Evolutionary conservation across 2,329 filamentous ascomycete genomes (phyloP).

Genomic region (Exophiala sideris): DNA sequence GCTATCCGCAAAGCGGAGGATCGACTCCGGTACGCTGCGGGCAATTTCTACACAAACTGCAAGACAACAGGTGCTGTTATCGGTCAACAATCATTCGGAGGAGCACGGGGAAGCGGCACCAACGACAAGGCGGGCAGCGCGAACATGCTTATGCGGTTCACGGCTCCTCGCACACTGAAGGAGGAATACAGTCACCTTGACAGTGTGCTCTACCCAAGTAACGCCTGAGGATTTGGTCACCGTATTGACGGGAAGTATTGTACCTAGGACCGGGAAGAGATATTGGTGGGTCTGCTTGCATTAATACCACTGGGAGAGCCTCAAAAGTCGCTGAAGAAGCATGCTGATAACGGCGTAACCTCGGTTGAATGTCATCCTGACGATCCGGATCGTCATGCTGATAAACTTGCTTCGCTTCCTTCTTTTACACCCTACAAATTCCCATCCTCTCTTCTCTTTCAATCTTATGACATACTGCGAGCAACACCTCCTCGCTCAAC

Average conservation of each 20-base stretch:
- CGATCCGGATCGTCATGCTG: no score
- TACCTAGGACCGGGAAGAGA: no score
- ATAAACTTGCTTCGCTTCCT: no score
- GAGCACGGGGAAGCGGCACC: slow-evolving; percentile 52
- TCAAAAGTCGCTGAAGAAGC: no score
- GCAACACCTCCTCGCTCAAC: neutral
- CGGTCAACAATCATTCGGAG: slow-evolving; percentile 57
- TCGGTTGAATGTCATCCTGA: no score
- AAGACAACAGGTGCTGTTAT: slow-evolving; percentile 57
- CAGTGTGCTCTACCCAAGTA: slow-evolving; percentile 26
- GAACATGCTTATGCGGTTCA: slow-evolving; percentile 50
- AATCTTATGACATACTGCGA: no score
- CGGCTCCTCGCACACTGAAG: slow-evolving; percentile 53
- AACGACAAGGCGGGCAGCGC: slow-evolving; percentile 57
- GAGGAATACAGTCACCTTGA: slow-evolving; percentile 44
- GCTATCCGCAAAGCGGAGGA: slow-evolving; percentile 52
- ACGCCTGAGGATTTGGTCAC: neutral
- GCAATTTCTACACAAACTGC: slow-evolving; percentile 59
- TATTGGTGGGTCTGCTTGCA: no score
- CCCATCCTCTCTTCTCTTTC: no score
- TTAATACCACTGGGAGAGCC: no score
- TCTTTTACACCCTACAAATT: no score
- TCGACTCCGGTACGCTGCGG: slow-evolving; percentile 52
- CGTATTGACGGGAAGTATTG: no score
- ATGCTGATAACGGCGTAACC: no score